Evolutionary conservation across 768 basidiomycete species (phyloP), one percentile per base, ranked within the genome.

Genomic region (Rubroboletus pulcherrimus): DNA sequence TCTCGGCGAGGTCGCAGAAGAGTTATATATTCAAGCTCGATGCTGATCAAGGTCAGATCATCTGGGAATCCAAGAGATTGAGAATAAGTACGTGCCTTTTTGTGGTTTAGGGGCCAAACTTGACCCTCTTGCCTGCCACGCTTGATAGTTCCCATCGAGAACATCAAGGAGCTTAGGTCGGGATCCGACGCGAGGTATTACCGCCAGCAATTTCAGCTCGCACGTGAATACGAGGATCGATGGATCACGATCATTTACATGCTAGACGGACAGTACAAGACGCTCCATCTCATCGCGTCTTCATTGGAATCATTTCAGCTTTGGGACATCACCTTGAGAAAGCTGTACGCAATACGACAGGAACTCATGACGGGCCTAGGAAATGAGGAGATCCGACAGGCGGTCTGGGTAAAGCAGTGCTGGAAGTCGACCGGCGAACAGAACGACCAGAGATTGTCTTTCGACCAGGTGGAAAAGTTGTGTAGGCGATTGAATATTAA

Each of bases 171-270:
- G 66, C 80, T 97, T 31, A 86, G 94, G 15, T 78, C 85, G 0
- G 89, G 87, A 14, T 65, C 79, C 5, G 85, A 91, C 33, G 84
- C 88, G 2, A 77, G 80, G 19, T 85, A 86, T 68, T 86, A 91
- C 66, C 83, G 86, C 51, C 77, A 82, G 46, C 85, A 85, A 62
- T 87, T 87, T 73, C 81, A 83, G 64, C 76, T 85, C 39, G 75
- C 87, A 0, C 71, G 76, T 46, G 80, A 83, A 49, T 78, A 79
- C 54, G 86, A 89, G 61, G 75, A 81, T 38, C 78, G 85, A 19
- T 96, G 92, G 91, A 80, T 96, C 60, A 91, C 93, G 0, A 83
- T 91, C 68, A 83, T 93, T 58, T 93, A 95, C 63, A 83, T 89
- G 56, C 74, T 86, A 47, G 83, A 86, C 42, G 87, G 85, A 12